Percentiles rank a stretch among this genome's conserved stretches.
Evolutionary conservation across 208 protist species (phyloP).

Genomic region (Acanthamoeba culbertsoni): DNA sequence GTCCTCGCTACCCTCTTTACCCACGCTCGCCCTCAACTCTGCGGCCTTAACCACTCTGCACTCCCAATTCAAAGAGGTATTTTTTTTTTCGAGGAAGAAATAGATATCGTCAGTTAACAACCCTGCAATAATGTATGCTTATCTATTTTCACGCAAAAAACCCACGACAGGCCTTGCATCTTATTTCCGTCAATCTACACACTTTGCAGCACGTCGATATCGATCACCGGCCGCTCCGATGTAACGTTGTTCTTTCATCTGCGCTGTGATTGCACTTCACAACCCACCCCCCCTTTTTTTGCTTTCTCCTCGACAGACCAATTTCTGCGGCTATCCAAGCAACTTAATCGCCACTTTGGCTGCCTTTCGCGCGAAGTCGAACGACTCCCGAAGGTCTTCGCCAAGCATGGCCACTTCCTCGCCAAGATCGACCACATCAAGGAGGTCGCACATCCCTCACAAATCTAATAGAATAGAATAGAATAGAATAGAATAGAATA

Average conservation of each 20-base stretch:
- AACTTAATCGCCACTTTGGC: background rate
- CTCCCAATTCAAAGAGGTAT: background rate
- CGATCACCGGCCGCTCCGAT: background rate
- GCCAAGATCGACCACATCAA: background rate
- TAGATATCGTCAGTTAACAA: background rate
- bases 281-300: background rate
- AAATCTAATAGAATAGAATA: no score
- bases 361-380: background rate
- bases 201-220: background rate
- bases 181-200: background rate
- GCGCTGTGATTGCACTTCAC: background rate
- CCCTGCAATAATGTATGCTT: background rate
- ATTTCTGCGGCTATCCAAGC: background rate
- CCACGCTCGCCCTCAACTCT: background rate
- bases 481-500: no score
- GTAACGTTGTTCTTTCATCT: background rate
- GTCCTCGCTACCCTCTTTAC: background rate
- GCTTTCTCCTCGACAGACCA: background rate
- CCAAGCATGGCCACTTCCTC: background rate
- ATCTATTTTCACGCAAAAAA: no score
- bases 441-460: no score
- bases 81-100: no score
- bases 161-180: background rate
- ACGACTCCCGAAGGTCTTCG: background rate
- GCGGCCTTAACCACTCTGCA: background rate